Evolutionary conservation across 1,139 yeast species (phyloP), one percentile per base, ranked within the genome.

Genomic region (Taphrina communis): DNA sequence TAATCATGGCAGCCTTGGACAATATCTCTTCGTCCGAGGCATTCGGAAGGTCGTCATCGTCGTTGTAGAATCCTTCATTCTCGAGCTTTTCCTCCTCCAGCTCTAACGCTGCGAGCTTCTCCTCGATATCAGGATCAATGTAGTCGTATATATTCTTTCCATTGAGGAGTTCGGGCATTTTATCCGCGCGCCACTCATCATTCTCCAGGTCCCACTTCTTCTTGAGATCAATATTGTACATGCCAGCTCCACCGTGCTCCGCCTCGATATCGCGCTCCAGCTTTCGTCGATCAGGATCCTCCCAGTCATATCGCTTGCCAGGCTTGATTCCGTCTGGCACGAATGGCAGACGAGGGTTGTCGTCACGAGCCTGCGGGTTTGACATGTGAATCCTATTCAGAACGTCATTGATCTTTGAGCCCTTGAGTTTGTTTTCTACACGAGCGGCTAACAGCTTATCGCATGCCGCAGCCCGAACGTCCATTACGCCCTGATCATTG

Each of bases 221-320:
- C 80, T 92, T 90, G 81, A 93, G 84, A 82, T 95, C 91, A 76
- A 94, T 86, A 81, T 92, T 94, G 83, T 82, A 94, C 51, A 94
- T 99, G 84, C 99, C 99, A 41, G 99, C 97, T 78, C 99, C 99
- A 77, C 99, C 99, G 75, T 94, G 91, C 78, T 90, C 97, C 60
- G 85, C 88, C 81, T 94, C 99, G 73, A 92, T 83, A 77, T 94
- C 99, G 77, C 90, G 86, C 56, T 96, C 92, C 76, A 94, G 84
- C 74, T 77, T 83, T 77, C 94, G 86, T 80, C 97, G 86, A 75
- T 88, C 83, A 74, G 97, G 96, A 80, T 91, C 97, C 75, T 84
- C 84, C 56, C 84, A 79, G 78, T 90, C 95, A 77, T 89, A 91
- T 78, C 88, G 89, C 76, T 81, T 84, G 75, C 86, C 76, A 25